A percentile compares a stretch with the other conserved stretches of the same genome.
phyloP scores from a whole-genome alignment of 129 eudicot species.

The Escallonia herrerae region DNA sequence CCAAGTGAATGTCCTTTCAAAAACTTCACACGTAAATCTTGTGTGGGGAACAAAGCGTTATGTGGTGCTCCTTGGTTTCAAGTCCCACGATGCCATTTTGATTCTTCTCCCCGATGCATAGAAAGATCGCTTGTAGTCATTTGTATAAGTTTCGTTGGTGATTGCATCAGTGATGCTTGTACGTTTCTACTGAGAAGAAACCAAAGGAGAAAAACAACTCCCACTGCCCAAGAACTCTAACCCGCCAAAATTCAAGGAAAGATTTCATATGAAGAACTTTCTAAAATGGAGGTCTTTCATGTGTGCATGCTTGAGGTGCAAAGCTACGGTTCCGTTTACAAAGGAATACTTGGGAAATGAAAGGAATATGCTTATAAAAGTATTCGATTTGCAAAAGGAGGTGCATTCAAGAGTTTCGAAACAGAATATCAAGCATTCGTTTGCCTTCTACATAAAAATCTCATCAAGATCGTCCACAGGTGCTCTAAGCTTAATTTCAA shows the following conservation, averaged over 20 bases:
- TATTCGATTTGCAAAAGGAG: constrained; percentile 23
- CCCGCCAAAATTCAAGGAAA: constrained; percentile 8
- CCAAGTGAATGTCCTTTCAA: constrained; percentile 18
- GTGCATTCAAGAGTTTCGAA: constrained; percentile 33
- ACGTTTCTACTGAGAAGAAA: neutral
- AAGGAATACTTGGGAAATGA: constrained; percentile 14
- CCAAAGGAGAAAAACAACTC: neutral
- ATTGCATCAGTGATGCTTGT: constrained; percentile 1
- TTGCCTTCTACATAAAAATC: constrained; percentile 41
- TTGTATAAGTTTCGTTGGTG: constrained; percentile 10
- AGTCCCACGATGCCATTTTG: constrained; percentile 11
- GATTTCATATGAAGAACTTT: constrained; percentile 33
- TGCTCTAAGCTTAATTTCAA: constrained; percentile 40
- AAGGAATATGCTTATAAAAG: constrained; percentile 21
- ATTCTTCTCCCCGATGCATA: neutral
- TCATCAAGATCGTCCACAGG: constrained; percentile 27
- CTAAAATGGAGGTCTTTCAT: constrained; percentile 16
- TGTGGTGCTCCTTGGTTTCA: constrained; percentile 15
- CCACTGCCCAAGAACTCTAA: neutral
- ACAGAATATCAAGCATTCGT: constrained; percentile 42
- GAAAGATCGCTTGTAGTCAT: neutral
- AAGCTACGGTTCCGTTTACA: constrained; percentile 28
- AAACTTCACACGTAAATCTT: constrained; percentile 23
- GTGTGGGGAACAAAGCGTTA: constrained; percentile 18
- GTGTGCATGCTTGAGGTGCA: constrained; percentile 36